phyloP scores from a whole-genome alignment of 768 basidiomycete species.

The Termitomyces sp. region DNA sequence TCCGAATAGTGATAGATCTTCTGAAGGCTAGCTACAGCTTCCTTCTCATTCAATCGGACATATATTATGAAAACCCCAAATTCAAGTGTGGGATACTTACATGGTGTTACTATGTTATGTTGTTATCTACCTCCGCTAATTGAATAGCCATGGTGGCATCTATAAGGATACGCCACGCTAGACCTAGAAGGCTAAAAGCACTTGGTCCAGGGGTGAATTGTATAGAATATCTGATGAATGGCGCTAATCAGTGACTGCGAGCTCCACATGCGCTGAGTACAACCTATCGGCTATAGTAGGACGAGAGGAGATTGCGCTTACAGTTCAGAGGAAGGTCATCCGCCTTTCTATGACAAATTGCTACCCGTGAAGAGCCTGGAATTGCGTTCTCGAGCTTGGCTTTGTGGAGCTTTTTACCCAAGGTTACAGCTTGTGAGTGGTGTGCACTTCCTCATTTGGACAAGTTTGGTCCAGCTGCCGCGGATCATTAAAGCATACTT shows the following conservation, averaged over 20 bases:
- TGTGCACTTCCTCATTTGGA: background rate
- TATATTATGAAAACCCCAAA: background rate
- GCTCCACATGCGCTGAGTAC: background rate
- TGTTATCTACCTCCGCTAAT: no score
- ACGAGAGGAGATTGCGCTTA: background rate
- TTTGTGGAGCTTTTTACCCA: background rate
- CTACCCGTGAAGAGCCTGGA: background rate
- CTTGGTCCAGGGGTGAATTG: background rate
- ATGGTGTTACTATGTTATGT: no score
- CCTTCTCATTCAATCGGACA: background rate
- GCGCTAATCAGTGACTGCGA: no score
- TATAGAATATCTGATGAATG: background rate
- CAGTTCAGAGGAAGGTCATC: background rate
- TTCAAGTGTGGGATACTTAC: background rate
- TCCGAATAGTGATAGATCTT: conserved; percentile 3
- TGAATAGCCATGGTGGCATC: no score
- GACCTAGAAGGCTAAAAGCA: no score
- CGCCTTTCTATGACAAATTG: background rate
- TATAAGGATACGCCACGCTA: no score
- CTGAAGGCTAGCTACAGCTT: background rate
- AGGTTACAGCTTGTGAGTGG: no score
- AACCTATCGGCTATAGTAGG: background rate
- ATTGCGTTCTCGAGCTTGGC: background rate
- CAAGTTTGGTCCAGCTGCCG: background rate
- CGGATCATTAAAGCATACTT: background rate